phyloP scores from a whole-genome alignment of 2,329 filamentous ascomycete species.

The Calonectria multiphialidica region DNA sequence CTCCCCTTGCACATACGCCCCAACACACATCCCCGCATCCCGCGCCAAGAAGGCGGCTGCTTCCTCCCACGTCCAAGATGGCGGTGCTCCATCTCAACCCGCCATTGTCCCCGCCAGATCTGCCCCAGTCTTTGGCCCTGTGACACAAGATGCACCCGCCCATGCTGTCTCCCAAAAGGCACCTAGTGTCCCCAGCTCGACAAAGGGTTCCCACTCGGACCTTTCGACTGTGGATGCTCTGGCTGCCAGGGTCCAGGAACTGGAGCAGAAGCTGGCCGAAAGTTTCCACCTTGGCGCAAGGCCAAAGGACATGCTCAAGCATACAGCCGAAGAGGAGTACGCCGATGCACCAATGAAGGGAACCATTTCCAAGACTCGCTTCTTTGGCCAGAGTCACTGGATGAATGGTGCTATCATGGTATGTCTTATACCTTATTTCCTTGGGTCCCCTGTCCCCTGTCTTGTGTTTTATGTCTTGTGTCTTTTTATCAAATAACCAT shows the following conservation, averaged over 20 bases:
- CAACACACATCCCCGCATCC: constrained; percentile 49
- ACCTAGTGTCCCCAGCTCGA: constrained; percentile 43
- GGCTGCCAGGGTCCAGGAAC: constrained; percentile 53
- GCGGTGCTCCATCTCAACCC: constrained; percentile 4
- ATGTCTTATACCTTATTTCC: no score
- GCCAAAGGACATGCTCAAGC: constrained; percentile 21
- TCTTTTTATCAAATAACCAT: no score
- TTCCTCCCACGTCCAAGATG: not conserved
- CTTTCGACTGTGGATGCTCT: constrained; percentile 48
- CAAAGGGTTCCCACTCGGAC: constrained; percentile 41
- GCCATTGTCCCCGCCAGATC: constrained; percentile 37
- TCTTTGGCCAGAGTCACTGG: constrained; percentile 65
- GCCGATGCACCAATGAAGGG: constrained; percentile 44
- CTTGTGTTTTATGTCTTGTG: not conserved
- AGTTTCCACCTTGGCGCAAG: constrained; percentile 39
- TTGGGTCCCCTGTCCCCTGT: no score
- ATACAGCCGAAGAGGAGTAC: not conserved
- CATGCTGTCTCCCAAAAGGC: constrained; percentile 11
- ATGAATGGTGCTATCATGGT: constrained; percentile 58
- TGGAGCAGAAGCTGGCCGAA: constrained; percentile 57
- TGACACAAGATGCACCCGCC: not conserved
- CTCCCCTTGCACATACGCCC: constrained; percentile 65
- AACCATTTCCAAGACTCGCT: constrained; percentile 57
- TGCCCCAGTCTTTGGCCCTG: constrained; percentile 23
- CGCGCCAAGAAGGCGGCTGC: constrained; percentile 35